Percentiles rank a stretch among this genome's conserved stretches.
Evolutionary conservation across 768 basidiomycete species (phyloP).

Genomic region (Kwoniella dendrophila): DNA sequence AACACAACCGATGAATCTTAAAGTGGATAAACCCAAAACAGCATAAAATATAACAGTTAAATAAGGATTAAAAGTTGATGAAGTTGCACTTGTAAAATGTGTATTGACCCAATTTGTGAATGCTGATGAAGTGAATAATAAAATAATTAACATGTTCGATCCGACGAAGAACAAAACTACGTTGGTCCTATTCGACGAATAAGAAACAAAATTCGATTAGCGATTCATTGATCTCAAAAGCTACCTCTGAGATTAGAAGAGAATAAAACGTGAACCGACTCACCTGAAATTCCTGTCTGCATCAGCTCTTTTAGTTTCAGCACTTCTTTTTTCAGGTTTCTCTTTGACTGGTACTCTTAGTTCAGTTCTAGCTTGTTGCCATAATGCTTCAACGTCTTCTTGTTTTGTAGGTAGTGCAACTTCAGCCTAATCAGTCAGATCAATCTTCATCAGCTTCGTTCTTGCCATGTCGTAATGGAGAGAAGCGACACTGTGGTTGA

Average conservation of each 20-base stretch:
- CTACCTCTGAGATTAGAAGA: too few species aligned
- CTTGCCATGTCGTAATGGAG: too few species aligned
- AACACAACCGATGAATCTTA: constrained; percentile 78
- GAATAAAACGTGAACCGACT: background rate
- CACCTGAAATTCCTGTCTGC: constrained; percentile 50
- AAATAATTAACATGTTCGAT: constrained; percentile 71
- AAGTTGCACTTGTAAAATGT: constrained; percentile 62
- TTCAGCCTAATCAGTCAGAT: constrained; percentile 58
- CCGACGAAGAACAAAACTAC: constrained; percentile 59
- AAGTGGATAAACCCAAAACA: constrained; percentile 73
- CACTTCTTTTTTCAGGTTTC: constrained; percentile 77
- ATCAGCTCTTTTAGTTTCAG: constrained; percentile 85
- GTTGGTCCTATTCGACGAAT: constrained; percentile 39
- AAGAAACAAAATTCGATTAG: background rate
- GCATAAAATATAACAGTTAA: constrained; percentile 73
- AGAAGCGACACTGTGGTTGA: too few species aligned
- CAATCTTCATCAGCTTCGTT: background rate
- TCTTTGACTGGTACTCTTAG: constrained; percentile 70
- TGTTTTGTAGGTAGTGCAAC: constrained; percentile 77
- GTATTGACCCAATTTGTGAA: constrained; percentile 73
- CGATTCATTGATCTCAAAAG: background rate
- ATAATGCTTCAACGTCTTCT: constrained; percentile 86
- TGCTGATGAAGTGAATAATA: constrained; percentile 63
- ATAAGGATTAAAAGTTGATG: constrained; percentile 82
- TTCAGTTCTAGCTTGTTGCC: constrained; percentile 73